Evolutionary conservation across 768 basidiomycete species (phyloP).

Genomic region (Lentinula guzmanii): DNA sequence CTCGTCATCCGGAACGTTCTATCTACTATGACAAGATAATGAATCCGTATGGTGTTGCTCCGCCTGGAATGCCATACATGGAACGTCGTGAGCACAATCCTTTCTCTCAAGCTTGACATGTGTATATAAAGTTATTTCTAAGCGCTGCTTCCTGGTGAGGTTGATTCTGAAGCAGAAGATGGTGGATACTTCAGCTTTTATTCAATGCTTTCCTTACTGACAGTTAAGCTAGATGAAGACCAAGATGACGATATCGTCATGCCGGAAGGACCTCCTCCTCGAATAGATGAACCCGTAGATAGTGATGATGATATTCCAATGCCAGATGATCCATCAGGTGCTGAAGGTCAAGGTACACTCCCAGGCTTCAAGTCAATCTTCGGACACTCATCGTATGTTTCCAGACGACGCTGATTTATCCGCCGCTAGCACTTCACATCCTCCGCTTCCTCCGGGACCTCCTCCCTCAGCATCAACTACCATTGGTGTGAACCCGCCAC

Average conservation of each 20-base stretch:
- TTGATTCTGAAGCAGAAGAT: conserved; percentile 56
- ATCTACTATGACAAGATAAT: conserved; percentile 90
- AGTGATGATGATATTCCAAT: conserved; percentile 85
- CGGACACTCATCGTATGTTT: not conserved
- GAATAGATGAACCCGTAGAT: conserved; percentile 36
- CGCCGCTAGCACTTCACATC: conserved; percentile 1
- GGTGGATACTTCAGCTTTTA: conserved; percentile 21
- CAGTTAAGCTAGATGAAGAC: conserved; percentile 26
- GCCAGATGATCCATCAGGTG: conserved; percentile 77
- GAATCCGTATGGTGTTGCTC: conserved; percentile 91
- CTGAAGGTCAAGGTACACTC: conserved; percentile 16
- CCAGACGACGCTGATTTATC: not conserved
- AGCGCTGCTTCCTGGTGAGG: conserved; percentile 62
- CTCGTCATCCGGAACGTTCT: conserved; percentile 86
- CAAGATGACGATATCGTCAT: conserved; percentile 65
- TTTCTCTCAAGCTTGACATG: not conserved
- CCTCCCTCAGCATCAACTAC: conserved; percentile 7
- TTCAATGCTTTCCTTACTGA: not conserved
- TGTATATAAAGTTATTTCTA: not conserved
- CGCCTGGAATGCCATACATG: conserved; percentile 95
- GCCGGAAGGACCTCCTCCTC: conserved; percentile 62
- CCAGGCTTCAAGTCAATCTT: not conserved
- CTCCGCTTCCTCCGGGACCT: conserved; percentile 10
- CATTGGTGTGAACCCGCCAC: conserved; percentile 11
- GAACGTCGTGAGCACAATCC: conserved; percentile 62